Evolutionary conservation across 2,329 filamentous ascomycete species (phyloP), one percentile per base, ranked within the genome.

Genomic region (Ceratocystis smalleyi): DNA sequence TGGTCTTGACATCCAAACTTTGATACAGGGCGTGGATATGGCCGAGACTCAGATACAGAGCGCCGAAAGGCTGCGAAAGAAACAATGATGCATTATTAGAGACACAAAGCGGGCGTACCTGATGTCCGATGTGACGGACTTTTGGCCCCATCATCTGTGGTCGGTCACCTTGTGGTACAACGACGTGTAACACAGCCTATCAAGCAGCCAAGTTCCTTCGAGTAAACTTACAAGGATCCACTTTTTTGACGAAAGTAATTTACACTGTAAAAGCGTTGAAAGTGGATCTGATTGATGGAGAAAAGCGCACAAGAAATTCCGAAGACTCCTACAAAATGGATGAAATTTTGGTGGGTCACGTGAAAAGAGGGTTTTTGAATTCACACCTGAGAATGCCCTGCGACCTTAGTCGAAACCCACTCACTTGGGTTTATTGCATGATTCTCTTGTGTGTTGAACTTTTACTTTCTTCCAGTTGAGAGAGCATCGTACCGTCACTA

Each of bases 401-500:
- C 51, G 35, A 63, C 43, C 55, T 66, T 43, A 57, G 54, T 57
- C 66, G 64, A 62, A 63, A 67, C 66, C 65, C 65, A 66, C 64
- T 61, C 61, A 65, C 49, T 65, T 67, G 61, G 65, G 59, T 67
- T 61, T 54, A 59, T 66, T 64, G 65, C 55, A 64, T 64, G 65
- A 72, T 69, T 70, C 69, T 70, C 70, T 68, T 71, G 70, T 69
- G 73, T 61, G 65, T 63, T 63, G 64, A 65, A 65, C 63, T 59
- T 64, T 66, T 66, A 27, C 65, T 65, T 65, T 67, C 65, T 65
- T 65, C 65, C 59, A 65, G 65, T 51, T 49, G 65, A 67, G 59
- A 65, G 59, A 65, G 65, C 65, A 67, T 68, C 67, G 62, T 76
- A 74, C 73, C 71, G 75, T 78, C 77, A 76, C 75, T 75, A 76